phyloP scores from a whole-genome alignment of 169 alveolate species.

The Plasmodium relictum region DNA sequence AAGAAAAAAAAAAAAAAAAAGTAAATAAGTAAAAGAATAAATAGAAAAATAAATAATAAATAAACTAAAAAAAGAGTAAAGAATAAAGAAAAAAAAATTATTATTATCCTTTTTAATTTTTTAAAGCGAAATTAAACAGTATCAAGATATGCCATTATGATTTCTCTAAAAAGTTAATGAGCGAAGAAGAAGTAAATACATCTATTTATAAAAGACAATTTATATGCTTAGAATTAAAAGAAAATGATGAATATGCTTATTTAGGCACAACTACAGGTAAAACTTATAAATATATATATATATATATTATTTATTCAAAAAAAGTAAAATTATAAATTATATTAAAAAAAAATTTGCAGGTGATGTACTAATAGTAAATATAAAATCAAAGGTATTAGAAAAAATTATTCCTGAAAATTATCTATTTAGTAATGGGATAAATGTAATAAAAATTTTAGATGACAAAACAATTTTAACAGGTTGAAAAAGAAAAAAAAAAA shows the following conservation, averaged over 20 bases:
- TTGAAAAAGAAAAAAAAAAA: background rate
- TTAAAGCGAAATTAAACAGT: constrained; percentile 57
- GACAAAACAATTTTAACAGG: constrained; percentile 71
- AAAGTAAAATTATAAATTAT: background rate
- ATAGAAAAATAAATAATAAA: no score
- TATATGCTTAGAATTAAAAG: constrained; percentile 51
- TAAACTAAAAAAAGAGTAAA: background rate
- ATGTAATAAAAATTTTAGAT: constrained; percentile 48
- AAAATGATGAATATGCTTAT: constrained; percentile 70
- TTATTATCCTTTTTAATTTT: background rate
- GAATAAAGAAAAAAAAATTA: background rate
- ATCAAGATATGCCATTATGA: constrained; percentile 66
- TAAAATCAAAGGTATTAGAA: constrained; percentile 62
- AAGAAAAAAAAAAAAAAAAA: background rate
- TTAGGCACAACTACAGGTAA: constrained; percentile 73
- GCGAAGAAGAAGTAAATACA: constrained; percentile 66
- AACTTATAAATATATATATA: background rate
- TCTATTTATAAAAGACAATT: constrained; percentile 72
- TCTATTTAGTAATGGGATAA: constrained; percentile 72
- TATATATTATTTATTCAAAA: background rate
- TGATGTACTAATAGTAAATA: constrained; percentile 58
- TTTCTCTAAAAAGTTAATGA: constrained; percentile 59
- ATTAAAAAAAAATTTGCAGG: constrained; percentile 16
- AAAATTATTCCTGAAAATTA: constrained; percentile 64
- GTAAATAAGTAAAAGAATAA: no score